Percentiles rank a stretch among this genome's conserved stretches.
These are phyloP conservation scores for Geosiphon pyriformis DNA, from an alignment of 192 early-diverging fungal genomes.

Conservation along the genomic window DNA sequence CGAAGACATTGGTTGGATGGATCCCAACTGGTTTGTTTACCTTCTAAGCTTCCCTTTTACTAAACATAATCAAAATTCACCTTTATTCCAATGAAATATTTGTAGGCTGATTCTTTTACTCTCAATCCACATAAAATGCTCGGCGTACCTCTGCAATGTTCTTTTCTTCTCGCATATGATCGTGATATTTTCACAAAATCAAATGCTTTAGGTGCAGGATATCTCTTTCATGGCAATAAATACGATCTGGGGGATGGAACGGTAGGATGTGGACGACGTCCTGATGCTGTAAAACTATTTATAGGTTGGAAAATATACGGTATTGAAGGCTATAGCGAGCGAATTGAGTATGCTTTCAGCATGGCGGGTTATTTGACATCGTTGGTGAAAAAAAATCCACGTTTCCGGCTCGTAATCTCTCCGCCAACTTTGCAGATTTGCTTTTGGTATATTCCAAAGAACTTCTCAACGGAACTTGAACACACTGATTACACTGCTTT, in stretches of 20 bases:
- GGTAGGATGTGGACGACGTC: constrained; percentile 71
- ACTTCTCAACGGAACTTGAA: constrained; percentile 14
- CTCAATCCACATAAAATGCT: constrained; percentile 83
- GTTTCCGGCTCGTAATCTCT: constrained; percentile 43
- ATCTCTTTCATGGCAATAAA: constrained; percentile 61
- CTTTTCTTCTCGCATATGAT: constrained; percentile 57
- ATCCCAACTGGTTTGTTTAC: constrained; percentile 36
- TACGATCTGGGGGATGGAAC: constrained; percentile 74
- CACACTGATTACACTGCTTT: constrained; percentile 21
- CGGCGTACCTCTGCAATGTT: constrained; percentile 75
- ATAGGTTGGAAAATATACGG: constrained; percentile 75
- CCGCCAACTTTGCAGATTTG: constrained; percentile 52
- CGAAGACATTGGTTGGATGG: constrained; percentile 43
- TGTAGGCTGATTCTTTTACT: constrained; percentile 59
- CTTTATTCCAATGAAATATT: background rate
- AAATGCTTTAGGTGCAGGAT: constrained; percentile 60
- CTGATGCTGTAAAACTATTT: constrained; percentile 78
- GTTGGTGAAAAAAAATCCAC: constrained; percentile 25
- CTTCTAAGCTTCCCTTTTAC: background rate
- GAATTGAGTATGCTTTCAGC: constrained; percentile 55
- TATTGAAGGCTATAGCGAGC: constrained; percentile 45
- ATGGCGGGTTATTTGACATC: constrained; percentile 45
- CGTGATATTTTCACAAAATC: constrained; percentile 49
- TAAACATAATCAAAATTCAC: background rate
- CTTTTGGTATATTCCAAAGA: constrained; percentile 69